These are phyloP conservation scores for Castanopsis chinensis DNA, from an alignment of 306 rosid genomes.

Conservation along the genomic window DNA sequence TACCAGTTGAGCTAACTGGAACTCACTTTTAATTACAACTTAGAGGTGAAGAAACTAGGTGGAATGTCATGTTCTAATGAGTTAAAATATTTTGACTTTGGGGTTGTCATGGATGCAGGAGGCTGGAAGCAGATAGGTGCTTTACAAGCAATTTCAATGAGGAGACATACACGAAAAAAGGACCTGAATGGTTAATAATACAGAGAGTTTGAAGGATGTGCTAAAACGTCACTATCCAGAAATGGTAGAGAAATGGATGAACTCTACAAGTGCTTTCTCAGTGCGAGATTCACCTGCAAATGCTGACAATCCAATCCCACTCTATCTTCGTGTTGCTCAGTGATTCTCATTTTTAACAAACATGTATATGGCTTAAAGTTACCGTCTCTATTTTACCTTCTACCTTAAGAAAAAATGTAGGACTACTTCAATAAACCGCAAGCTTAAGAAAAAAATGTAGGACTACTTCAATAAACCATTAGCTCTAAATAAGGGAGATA, in stretches of 20 bases:
- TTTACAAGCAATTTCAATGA: constrained; percentile 55
- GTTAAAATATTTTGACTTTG: no score
- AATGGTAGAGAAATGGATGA: constrained; percentile 54
- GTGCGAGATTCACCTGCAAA: constrained; percentile 54
- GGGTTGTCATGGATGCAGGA: constrained; percentile 29
- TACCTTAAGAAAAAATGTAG: no score
- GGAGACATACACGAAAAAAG: constrained; percentile 49
- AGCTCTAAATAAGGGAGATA: no score
- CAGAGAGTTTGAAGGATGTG: constrained; percentile 57
- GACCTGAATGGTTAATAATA: constrained; percentile 53
- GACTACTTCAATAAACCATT: no score
- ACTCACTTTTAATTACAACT: no score
- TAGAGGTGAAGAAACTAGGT: no score
- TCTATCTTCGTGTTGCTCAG: constrained; percentile 39
- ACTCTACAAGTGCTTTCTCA: constrained; percentile 55
- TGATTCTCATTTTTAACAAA: not conserved
- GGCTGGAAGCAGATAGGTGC: constrained; percentile 60
- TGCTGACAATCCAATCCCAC: constrained; percentile 32
- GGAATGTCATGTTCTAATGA: no score
- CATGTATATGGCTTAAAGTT: no score
- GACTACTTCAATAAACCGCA: no score
- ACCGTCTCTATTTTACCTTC: no score
- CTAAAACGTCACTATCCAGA: constrained; percentile 52
- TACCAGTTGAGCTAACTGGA: no score
- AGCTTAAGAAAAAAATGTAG: no score